Evolutionary conservation across 768 basidiomycete species (phyloP).

Genomic region (Amanita rubescens): DNA sequence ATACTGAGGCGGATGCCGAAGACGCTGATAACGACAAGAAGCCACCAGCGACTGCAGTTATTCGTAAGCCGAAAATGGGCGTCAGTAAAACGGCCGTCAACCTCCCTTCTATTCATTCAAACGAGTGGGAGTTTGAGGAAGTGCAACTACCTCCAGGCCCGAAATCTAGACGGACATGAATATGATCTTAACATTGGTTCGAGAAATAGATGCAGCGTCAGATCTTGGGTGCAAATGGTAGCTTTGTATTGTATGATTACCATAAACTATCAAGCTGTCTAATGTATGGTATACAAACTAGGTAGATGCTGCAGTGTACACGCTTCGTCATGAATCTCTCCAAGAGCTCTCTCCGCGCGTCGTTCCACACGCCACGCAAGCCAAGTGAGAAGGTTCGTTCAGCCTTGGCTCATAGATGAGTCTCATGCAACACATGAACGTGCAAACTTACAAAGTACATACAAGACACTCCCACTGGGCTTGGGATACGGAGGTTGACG

Average conservation of each 20-base stretch:
- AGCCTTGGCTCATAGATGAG: constrained; percentile 24
- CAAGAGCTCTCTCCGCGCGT: constrained; percentile 34
- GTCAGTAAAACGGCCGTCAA: constrained; percentile 23
- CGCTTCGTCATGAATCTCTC: constrained; percentile 2
- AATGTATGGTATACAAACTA: no score
- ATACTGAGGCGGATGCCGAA: not conserved
- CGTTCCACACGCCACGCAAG: constrained; percentile 56
- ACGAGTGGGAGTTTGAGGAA: constrained; percentile 49
- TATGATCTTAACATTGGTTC: not conserved
- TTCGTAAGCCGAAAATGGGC: not conserved
- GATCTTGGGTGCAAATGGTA: no score
- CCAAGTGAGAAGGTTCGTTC: constrained; percentile 46
- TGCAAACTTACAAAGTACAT: constrained; percentile 55
- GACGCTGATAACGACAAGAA: not conserved
- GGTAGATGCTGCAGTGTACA: no score
- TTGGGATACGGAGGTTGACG: not conserved
- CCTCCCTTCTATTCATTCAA: constrained; percentile 40
- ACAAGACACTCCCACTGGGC: constrained; percentile 45
- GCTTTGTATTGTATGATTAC: no score
- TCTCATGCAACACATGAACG: not conserved
- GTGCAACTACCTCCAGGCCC: constrained; percentile 38
- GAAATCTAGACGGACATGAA: not conserved
- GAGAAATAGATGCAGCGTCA: no score
- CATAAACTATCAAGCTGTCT: no score
- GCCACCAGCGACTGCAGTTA: not conserved